A percentile compares a stretch with the other conserved stretches of the same genome.
These are phyloP conservation scores for Excoecaria cochinchinensis DNA, from an alignment of 345 rosid genomes.

Conservation along the genomic window DNA sequence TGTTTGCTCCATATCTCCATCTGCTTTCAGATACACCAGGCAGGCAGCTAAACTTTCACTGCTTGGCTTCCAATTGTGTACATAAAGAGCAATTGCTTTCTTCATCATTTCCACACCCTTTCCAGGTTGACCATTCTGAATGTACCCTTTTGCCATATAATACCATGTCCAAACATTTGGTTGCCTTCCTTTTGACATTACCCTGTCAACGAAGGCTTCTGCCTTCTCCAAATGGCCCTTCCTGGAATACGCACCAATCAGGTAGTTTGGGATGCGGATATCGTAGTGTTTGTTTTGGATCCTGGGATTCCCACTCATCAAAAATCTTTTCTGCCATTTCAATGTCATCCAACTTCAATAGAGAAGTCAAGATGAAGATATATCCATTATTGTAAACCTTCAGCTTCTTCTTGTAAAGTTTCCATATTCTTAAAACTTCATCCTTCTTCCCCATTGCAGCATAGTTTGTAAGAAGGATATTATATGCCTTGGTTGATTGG, in stretches of 20 bases:
- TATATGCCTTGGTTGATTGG: slow-evolving; percentile 7
- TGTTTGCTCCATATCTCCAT: slow-evolving; percentile 22
- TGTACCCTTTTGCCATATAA: slow-evolving; percentile 27
- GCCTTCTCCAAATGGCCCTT: slow-evolving; percentile 39
- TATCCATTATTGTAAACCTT: slow-evolving; percentile 29
- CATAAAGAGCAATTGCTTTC: slow-evolving; percentile 26
- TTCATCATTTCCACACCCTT: slow-evolving; percentile 34
- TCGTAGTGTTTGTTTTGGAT: background rate
- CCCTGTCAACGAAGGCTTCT: slow-evolving; percentile 19
- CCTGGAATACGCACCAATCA: slow-evolving; percentile 30
- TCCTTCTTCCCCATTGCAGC: slow-evolving; percentile 38
- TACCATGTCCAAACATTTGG: slow-evolving; percentile 30
- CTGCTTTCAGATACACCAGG: slow-evolving; percentile 29
- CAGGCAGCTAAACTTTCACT: slow-evolving; percentile 20
- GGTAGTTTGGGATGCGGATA: slow-evolving; percentile 26
- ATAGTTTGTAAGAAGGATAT: slow-evolving; percentile 29
- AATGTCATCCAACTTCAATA: slow-evolving; percentile 42
- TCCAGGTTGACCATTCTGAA: slow-evolving; percentile 16
- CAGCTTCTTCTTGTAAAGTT: slow-evolving; percentile 13
- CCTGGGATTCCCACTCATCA: slow-evolving; percentile 39
- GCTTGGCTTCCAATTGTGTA: slow-evolving; percentile 19
- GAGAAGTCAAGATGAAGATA: slow-evolving; percentile 16
- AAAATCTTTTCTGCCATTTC: slow-evolving; percentile 41
- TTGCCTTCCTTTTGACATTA: slow-evolving; percentile 23
- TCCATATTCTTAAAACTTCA: slow-evolving; percentile 45